phyloP scores from a whole-genome alignment of 1,284 basidiomycete genomes.

The Melampsora americana region DNA sequence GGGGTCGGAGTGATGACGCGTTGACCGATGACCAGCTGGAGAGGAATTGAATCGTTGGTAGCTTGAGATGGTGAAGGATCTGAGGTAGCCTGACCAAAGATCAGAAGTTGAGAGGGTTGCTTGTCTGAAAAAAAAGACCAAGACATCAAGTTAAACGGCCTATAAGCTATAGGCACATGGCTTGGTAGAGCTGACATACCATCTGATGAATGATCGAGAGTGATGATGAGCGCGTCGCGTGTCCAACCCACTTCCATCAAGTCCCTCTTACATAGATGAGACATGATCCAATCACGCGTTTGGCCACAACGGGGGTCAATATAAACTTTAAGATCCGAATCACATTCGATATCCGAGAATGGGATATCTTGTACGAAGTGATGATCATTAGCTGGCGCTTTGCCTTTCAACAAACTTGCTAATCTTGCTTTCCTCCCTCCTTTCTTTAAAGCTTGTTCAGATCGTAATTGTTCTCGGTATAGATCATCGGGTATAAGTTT shows the following conservation, averaged over 20 bases:
- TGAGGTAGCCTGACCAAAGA: conserved; percentile 23
- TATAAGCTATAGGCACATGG: neutral
- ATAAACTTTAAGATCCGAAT: conserved; percentile 34
- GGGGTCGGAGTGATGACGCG: neutral
- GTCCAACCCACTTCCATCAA: conserved; percentile 21
- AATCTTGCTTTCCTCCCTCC: conserved; percentile 25
- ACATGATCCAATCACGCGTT: conserved; percentile 36
- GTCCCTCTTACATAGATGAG: conserved; percentile 32
- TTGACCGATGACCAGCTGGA: conserved; percentile 39
- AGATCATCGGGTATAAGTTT: neutral
- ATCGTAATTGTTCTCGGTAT: neutral
- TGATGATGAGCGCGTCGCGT: conserved; percentile 22
- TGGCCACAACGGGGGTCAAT: conserved; percentile 42
- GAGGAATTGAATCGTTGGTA: neutral
- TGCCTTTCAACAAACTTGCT: conserved; percentile 39
- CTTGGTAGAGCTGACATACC: conserved; percentile 12
- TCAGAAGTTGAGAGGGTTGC: conserved; percentile 17
- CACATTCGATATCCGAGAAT: conserved; percentile 34
- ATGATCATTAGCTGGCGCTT: conserved; percentile 17
- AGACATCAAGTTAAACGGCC: neutral
- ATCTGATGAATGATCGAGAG: conserved; percentile 31
- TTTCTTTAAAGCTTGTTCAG: neutral
- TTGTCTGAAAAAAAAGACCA: conserved; percentile 17
- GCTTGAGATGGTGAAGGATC: conserved; percentile 27
- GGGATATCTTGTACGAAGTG: conserved; percentile 9